Conservation (phyloP, 495 filamentous ascomycete species). For the Penicilliopsis zonata region DNA sequence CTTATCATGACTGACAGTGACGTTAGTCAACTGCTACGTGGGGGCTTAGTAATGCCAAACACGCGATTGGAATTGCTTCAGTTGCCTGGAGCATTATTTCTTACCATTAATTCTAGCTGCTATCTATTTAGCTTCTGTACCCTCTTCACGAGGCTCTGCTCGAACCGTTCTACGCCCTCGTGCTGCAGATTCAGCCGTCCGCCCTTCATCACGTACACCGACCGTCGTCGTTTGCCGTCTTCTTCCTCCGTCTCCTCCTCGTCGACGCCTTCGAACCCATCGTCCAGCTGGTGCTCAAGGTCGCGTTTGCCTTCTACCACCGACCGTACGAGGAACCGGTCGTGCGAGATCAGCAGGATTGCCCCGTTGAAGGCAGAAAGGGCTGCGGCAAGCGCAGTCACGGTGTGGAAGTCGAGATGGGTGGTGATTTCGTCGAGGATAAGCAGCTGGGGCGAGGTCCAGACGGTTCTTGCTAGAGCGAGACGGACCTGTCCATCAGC, state of each 20-base stretch:
- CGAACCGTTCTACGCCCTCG: conserved; percentile 51
- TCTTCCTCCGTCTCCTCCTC: conserved; percentile 35
- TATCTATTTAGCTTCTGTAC: conserved; percentile 20
- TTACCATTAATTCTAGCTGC: not conserved
- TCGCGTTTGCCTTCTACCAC: conserved; percentile 53
- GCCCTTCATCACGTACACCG: conserved; percentile 46
- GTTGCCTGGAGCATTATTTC: not conserved
- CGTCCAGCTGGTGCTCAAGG: conserved; percentile 26
- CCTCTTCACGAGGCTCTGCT: conserved; percentile 49
- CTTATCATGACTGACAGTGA: too few relatives aligned
- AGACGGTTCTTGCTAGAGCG: conserved; percentile 57
- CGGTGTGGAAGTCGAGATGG: conserved; percentile 72
- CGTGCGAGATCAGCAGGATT: conserved; percentile 61
- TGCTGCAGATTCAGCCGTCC: conserved; percentile 44
- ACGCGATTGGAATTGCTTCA: not conserved
- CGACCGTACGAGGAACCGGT: conserved; percentile 59
- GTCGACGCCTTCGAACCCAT: conserved; percentile 37
- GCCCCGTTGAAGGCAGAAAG: conserved; percentile 57
- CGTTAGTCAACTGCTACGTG: not conserved
- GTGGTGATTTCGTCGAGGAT: conserved; percentile 78
- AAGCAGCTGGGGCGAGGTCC: conserved; percentile 56
- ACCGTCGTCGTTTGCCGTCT: conserved; percentile 33
- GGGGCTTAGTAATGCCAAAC: not conserved
- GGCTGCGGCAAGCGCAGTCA: conserved; percentile 53
- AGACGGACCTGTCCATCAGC: conserved; percentile 43